Evolutionary conservation across 129 eudicot species (phyloP).

Genomic region (Heracleum sosnowskyi): DNA sequence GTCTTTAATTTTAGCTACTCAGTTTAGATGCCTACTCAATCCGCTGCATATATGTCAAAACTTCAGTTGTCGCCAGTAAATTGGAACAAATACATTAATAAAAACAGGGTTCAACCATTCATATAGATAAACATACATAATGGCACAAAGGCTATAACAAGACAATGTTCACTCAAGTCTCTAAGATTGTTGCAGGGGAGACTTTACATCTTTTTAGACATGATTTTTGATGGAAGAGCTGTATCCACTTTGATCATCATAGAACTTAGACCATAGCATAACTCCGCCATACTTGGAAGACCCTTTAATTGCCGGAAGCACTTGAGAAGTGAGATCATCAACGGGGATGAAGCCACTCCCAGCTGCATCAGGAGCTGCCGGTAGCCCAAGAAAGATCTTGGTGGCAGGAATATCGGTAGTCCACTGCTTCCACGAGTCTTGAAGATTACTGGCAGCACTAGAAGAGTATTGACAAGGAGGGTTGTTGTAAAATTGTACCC

Average conservation of each 20-base stretch:
- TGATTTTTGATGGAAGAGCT: slow-evolving; percentile 1
- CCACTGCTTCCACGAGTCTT: slow-evolving; percentile 10
- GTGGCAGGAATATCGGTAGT: not conserved
- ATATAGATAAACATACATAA: not conserved
- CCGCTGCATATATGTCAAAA: not conserved
- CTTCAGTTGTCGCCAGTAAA: not conserved
- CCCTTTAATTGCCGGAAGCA: not conserved
- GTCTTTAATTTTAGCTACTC: not conserved
- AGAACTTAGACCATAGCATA: not conserved
- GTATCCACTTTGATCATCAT: slow-evolving; percentile 3
- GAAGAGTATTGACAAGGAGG: slow-evolving; percentile 9
- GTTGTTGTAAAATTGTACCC: slow-evolving; percentile 9
- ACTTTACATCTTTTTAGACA: not conserved
- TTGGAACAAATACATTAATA: not conserved
- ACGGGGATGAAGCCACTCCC: not conserved
- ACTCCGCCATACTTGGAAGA: not conserved
- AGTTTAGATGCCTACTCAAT: not conserved
- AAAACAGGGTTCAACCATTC: not conserved
- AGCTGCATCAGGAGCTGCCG: slow-evolving; percentile 8
- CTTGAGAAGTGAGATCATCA: not conserved
- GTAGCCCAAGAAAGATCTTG: not conserved
- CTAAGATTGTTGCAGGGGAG: not conserved
- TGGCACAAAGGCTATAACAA: not conserved
- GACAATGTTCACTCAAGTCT: not conserved
- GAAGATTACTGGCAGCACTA: not conserved